phyloP scores from a whole-genome alignment of 257 asterid species.

The Nicotiana tomentosiformis region DNA sequence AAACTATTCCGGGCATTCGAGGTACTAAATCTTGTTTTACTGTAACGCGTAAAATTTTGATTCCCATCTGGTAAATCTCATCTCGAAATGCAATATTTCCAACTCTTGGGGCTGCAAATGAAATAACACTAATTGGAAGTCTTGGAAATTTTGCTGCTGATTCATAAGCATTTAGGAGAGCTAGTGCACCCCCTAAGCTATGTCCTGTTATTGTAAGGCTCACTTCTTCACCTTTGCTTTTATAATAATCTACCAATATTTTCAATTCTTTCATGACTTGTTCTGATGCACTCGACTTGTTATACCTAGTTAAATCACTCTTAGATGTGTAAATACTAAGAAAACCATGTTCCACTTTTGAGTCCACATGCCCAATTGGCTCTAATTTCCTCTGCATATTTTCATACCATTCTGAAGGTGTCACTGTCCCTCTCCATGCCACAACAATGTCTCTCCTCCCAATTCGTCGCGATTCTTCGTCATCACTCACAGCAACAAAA shows the following conservation, averaged over 20 bases:
- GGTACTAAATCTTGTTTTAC: slow-evolving; percentile 67
- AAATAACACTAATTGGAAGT: slow-evolving; percentile 44
- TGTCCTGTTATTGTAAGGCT: slow-evolving; percentile 78
- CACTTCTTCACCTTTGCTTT: slow-evolving; percentile 35
- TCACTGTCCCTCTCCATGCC: slow-evolving; percentile 78
- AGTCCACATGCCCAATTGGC: slow-evolving; percentile 50
- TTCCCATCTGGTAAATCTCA: slow-evolving; percentile 53
- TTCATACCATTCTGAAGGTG: slow-evolving; percentile 74
- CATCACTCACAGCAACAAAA: slow-evolving; percentile 60
- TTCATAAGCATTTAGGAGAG: slow-evolving; percentile 68
- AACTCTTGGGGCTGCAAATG: slow-evolving; percentile 74
- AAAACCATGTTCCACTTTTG: slow-evolving; percentile 70
- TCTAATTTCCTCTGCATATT: slow-evolving; percentile 56
- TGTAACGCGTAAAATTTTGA: slow-evolving; percentile 53
- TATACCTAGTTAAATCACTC: slow-evolving; percentile 49
- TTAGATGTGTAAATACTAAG: slow-evolving; percentile 72
- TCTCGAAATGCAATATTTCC: slow-evolving; percentile 80
- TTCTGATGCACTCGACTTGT: slow-evolving; percentile 65
- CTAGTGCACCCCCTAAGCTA: slow-evolving; percentile 73
- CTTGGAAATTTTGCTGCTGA: slow-evolving; percentile 52
- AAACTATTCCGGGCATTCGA: slow-evolving; percentile 58
- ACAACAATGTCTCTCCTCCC: slow-evolving; percentile 68
- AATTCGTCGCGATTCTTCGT: slow-evolving; percentile 47
- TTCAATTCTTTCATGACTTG: slow-evolving; percentile 58
- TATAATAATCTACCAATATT: slow-evolving; percentile 32